A percentile compares a stretch with the other conserved stretches of the same genome.
These are phyloP conservation scores for Nakazawaea anatomiae DNA, from an alignment of 805 yeast species.

Conservation along the genomic window DNA sequence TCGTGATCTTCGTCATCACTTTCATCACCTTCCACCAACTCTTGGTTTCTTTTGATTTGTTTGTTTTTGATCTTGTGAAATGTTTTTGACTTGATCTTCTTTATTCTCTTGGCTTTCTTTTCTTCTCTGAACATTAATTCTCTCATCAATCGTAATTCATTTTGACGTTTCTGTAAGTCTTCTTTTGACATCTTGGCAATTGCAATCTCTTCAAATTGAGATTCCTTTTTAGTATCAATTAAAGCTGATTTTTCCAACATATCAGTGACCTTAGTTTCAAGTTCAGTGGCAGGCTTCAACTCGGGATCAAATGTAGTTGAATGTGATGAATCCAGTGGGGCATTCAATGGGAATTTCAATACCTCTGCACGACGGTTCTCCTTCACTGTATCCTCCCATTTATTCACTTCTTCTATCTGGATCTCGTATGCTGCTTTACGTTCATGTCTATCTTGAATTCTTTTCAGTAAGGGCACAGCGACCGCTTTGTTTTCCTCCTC, in stretches of 20 bases:
- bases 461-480: slow-evolving; percentile 77
- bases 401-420: slow-evolving; percentile 77
- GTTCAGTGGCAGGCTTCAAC: slow-evolving; percentile 44
- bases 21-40: slow-evolving; percentile 56
- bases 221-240: slow-evolving; percentile 65
- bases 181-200: slow-evolving; percentile 76
- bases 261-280: slow-evolving; percentile 60
- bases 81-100: slow-evolving; percentile 89
- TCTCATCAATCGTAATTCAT: slow-evolving; percentile 85
- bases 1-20: slow-evolving; percentile 62
- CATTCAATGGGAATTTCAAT: slow-evolving; percentile 62
- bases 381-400: slow-evolving; percentile 83
- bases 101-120: slow-evolving; percentile 81
- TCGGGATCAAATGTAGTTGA: slow-evolving; percentile 51
- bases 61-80: slow-evolving; percentile 83
- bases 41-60: slow-evolving; percentile 66
- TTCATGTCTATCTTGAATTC: slow-evolving; percentile 81
- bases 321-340: slow-evolving; percentile 28
- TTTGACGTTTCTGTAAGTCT: slow-evolving; percentile 70
- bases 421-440: slow-evolving; percentile 87
- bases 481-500: slow-evolving; percentile 40
- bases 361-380: slow-evolving; percentile 82
- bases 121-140: slow-evolving; percentile 97
- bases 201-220: slow-evolving; percentile 84
- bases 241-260: slow-evolving; percentile 62